A percentile compares a stretch with the other conserved stretches of the same genome.
Conservation (phyloP, 73 alveolate genomes). For the Breviolum minutum region DNA sequence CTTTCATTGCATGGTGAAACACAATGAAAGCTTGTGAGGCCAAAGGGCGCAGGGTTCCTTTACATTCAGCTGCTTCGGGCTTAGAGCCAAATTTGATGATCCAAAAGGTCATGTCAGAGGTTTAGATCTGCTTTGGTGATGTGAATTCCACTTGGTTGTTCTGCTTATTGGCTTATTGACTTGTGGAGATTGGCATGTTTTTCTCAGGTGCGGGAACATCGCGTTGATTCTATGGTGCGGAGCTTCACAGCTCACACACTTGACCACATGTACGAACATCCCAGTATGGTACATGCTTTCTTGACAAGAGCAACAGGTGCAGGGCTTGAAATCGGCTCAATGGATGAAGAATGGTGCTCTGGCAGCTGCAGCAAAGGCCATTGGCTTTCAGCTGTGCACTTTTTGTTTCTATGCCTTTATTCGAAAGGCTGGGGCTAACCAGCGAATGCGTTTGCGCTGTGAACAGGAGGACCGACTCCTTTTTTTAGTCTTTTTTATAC, state of each 20-base stretch:
- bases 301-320: conserved; percentile 1
- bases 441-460: conserved; percentile 73
- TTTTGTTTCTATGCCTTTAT: not conserved
- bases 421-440: conserved; percentile 72
- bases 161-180: not conserved
- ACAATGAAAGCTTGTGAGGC: not conserved
- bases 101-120: too few relatives aligned
- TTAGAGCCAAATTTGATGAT: not conserved
- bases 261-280: not conserved
- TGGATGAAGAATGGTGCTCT: conserved; percentile 79
- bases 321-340: conserved; percentile 54
- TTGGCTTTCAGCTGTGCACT: not conserved
- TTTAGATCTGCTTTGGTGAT: too few relatives aligned
- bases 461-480: conserved; percentile 47
- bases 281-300: not conserved
- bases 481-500: too few relatives aligned
- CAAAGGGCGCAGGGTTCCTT: conserved; percentile 11
- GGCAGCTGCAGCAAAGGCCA: conserved; percentile 79
- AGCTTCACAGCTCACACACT: not conserved
- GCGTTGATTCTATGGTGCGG: conserved; percentile 3
- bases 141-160: too few relatives aligned
- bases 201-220: conserved; percentile 17
- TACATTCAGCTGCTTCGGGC: conserved; percentile 14
- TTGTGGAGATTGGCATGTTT: not conserved
- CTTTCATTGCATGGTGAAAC: not conserved